Base-by-base conservation (phyloP, 306 rosid species). In the Adenanthera pavonina region DNA sequence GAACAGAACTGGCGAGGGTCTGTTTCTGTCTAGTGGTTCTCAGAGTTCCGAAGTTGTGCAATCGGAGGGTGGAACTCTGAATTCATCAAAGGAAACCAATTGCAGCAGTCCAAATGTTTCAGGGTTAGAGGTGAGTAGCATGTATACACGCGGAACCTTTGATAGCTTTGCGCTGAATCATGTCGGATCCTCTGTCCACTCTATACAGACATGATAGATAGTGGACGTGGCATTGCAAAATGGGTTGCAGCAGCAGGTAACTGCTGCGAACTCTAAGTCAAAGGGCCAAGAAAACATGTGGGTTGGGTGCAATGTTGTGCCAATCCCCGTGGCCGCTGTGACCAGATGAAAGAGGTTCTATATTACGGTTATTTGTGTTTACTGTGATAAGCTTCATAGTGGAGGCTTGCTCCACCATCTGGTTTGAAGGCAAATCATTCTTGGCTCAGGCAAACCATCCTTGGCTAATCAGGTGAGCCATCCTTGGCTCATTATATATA, bases 101-200 rank as follows among this genome's bases (percentile, higher is more conserved):
- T 77, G 89, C 25, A 78, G 91, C 72, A 81, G 87, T 71, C 80
- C 85, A 53, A 86, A 83, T 47, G 46, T 91, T 44, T 88, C 88
- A 1, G 87, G 89, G 35, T 86, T 91, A 3, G 97, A 91, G 87
- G 96, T 91, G 87, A 86, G 91, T 0, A 90, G 94, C 78, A 76
- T 86, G 83, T 90, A 81, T 81, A 78, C 82, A 2, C 82, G 87
- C 74, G 89, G 82, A 75, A 79, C 83, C 56, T 68, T 88, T 36
- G 87, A 83, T 51, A 56, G 73, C 57, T 88, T 87, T 64, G 15
- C 81, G 2, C 46, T 87, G 76, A 89, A 66, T 84, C 91, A 83
- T 77, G 87, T 80, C 44, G 82, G 83, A 4, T 75, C 81, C 19
- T 7, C 89, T 10, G 68, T 76, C 66, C 91, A 83, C 79, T 68